Base-by-base conservation (phyloP, 768 basidiomycete species). In the Boletus coccyginus region DNA sequence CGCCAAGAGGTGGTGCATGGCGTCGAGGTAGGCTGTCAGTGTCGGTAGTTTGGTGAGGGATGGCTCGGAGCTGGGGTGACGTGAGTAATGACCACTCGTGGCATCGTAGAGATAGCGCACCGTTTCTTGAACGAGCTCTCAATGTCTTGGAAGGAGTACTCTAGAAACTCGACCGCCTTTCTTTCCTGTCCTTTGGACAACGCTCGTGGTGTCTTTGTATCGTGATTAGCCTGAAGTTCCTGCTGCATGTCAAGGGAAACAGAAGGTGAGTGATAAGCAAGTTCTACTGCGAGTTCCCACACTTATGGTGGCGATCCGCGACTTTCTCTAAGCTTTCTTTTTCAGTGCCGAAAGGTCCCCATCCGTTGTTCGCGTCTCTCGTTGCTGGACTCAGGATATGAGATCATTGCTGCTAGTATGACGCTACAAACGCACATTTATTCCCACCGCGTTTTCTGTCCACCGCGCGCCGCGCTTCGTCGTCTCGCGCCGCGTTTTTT, bases 101-200 rank as follows among this genome's bases (percentile, higher is more conserved):
- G 17, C 10, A 7, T 17, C 21, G 9, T 31, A 39, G 49, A 54
- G 21, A 24, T n/a, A 33, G 71, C 83, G 41, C 55, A 90, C 89
- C 90, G 83, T 73, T 89, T 92, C 72, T 86, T 90, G 73, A 77
- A 88, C 31, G 82, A 81, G 19, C 87, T 74, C n/a, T 80, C 87
- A 29, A 90, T 72, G 16, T 85, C 78, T 21, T 90, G 73, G 60
- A 90, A 84, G 53, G 77, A 68, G 19, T 81, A 81, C 48, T 92
- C 90, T 7, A 92, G 73, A 63, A 82, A 87, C 21, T 81, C 80
- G 8, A 85, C 73, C 0, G 88, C 75, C 54, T 80, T 81, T 40
- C 83, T 77, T 65, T 92, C 89, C 70, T 92, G 89, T 17, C 56
- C 68, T 21, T 74, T 66, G 10, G 81, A 78, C 13, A 88, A 70